phyloP scores from a whole-genome alignment of 148 eudicot species.

The Chenopodium suecicum region DNA sequence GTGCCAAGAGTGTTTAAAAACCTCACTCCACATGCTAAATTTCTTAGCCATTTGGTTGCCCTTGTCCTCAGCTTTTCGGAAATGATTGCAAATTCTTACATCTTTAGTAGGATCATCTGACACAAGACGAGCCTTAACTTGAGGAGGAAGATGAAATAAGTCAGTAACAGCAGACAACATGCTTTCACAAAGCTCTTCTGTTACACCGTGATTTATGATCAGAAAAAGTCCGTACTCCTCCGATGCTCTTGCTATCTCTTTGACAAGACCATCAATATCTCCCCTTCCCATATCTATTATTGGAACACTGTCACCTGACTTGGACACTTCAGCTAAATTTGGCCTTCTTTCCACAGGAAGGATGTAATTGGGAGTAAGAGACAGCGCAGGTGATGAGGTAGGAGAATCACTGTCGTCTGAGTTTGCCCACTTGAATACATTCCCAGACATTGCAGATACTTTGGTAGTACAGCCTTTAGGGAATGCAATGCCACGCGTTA shows the following conservation, averaged over 20 bases:
- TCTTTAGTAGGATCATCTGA: constrained; percentile 36
- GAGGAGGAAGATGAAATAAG: constrained; percentile 40
- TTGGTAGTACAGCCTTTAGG: background rate
- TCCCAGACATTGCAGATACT: background rate
- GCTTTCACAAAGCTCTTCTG: constrained; percentile 22
- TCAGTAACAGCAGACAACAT: constrained; percentile 32
- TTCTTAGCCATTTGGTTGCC: constrained; percentile 4
- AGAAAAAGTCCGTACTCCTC: constrained; percentile 41
- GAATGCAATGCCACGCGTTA: background rate
- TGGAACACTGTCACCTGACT: constrained; percentile 21
- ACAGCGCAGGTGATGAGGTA: constrained; percentile 11
- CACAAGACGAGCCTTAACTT: constrained; percentile 33
- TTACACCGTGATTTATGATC: constrained; percentile 37
- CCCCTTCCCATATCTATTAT: constrained; percentile 23
- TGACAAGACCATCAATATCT: background rate
- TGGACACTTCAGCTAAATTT: constrained; percentile 9
- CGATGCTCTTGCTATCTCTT: constrained; percentile 29
- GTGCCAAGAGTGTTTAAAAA: constrained; percentile 38
- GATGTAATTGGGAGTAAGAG: constrained; percentile 24
- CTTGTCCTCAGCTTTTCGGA: constrained; percentile 28
- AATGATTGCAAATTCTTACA: constrained; percentile 34
- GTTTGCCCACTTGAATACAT: constrained; percentile 29
- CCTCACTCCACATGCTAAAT: constrained; percentile 41
- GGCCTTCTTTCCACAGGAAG: constrained; percentile 34
- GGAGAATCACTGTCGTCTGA: constrained; percentile 9